Evolutionary conservation across 1,284 basidiomycete genomes (phyloP).

Genomic region (Rhodotorula sp.): DNA sequence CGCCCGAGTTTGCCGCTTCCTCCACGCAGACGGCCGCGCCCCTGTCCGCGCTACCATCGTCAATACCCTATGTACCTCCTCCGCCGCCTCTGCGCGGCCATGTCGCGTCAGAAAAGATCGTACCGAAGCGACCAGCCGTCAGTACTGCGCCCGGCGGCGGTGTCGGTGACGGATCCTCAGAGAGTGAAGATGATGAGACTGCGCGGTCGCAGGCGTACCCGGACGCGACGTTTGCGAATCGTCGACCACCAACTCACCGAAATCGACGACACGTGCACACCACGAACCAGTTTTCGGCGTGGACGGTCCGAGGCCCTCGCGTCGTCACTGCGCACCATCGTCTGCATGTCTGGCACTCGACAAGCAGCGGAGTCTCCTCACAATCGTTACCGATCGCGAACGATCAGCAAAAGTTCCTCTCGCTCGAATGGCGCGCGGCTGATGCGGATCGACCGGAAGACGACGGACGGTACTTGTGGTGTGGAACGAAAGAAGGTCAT

Average conservation of each 20-base stretch:
- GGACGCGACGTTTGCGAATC: conserved; percentile 74
- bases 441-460: conserved; percentile 52
- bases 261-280: conserved; percentile 44
- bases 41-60: neutral
- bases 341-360: conserved; percentile 39
- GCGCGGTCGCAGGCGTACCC: conserved; percentile 62
- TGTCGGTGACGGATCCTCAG: conserved; percentile 27
- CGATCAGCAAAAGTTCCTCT: conserved; percentile 62
- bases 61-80: conserved; percentile 29
- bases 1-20: neutral
- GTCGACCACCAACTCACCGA: conserved; percentile 63
- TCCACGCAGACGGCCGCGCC: neutral
- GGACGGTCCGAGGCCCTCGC: conserved; percentile 35
- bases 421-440: conserved; percentile 69
- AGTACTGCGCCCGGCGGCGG: conserved; percentile 1
- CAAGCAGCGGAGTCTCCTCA: conserved; percentile 53
- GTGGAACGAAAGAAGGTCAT: conserved; percentile 84
- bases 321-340: conserved; percentile 39
- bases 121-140: conserved; percentile 19
- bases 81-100: conserved; percentile 31
- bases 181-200: conserved; percentile 28
- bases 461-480: conserved; percentile 64
- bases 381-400: conserved; percentile 23
- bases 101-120: conserved; percentile 14
- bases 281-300: conserved; percentile 27